Conservation (phyloP, 805 yeast species). For the Wickerhamiella lipophila region DNA sequence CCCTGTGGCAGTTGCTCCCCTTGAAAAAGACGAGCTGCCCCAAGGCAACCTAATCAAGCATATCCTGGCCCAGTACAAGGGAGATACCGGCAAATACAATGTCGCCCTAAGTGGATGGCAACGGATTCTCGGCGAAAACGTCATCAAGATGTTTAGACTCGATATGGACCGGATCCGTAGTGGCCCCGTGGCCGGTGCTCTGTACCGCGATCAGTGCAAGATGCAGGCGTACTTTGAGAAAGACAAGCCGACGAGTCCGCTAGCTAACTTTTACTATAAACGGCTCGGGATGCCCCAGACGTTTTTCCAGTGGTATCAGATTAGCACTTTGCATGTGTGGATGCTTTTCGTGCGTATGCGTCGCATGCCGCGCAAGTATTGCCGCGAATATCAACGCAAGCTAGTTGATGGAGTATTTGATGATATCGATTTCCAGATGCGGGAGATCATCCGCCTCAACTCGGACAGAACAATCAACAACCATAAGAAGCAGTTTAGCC, state of each 20-base stretch:
- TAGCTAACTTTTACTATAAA: conserved; percentile 76
- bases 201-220: conserved; percentile 77
- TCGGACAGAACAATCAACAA: conserved; percentile 73
- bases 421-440: conserved; percentile 77
- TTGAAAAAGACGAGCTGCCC: conserved; percentile 14
- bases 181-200: conserved; percentile 87
- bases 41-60: conserved; percentile 23
- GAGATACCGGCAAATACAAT: conserved; percentile 21
- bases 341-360: conserved; percentile 89
- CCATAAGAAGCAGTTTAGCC: conserved; percentile 78
- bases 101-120: conserved; percentile 25
- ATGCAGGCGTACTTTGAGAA: conserved; percentile 45
- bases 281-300: conserved; percentile 72
- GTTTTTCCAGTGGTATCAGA: conserved; percentile 93
- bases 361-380: conserved; percentile 83
- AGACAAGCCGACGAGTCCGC: conserved; percentile 37
- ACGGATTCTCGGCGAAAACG: conserved; percentile 24
- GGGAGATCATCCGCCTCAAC: conserved; percentile 72
- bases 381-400: conserved; percentile 82
- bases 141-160: conserved; percentile 40
- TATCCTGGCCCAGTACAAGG: conserved; percentile 24
- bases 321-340: conserved; percentile 86
- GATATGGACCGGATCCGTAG: conserved; percentile 90
- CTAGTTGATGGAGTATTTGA: conserved; percentile 77
- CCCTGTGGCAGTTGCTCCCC: conserved; percentile 20